Evolutionary conservation across 192 early-diverging fungal genomes (phyloP).

Genomic region (Rhizophagus sp.): DNA sequence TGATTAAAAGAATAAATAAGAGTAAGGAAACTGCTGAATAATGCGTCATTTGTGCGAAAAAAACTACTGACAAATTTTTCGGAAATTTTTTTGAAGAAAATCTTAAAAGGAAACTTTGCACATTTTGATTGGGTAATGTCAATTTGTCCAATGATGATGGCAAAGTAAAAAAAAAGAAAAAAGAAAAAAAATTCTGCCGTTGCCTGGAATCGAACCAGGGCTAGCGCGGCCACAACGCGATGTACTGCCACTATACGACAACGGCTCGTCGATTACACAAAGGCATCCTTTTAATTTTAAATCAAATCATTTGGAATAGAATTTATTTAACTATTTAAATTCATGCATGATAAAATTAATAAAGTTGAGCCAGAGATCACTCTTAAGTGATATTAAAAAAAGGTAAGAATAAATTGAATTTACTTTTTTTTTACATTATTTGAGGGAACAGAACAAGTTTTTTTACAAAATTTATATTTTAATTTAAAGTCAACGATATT

Average conservation of each 20-base stretch:
- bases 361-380: no score
- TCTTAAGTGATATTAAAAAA: no score
- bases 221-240: conserved; percentile 52
- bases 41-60: background rate
- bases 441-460: no score
- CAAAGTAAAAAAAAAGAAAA: background rate
- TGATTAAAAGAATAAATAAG: background rate
- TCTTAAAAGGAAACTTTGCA: background rate
- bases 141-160: background rate
- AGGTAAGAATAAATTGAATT: no score
- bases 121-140: background rate
- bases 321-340: no score
- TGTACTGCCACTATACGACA: conserved; percentile 54
- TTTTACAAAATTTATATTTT: no score
- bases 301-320: background rate
- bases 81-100: background rate
- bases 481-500: no score
- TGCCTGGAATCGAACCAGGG: conserved; percentile 55
- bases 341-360: no score
- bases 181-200: conserved; percentile 21
- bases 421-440: no score
- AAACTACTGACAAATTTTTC: background rate
- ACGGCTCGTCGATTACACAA: conserved; percentile 30
- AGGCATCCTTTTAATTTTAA: background rate
- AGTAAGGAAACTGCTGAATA: background rate